These are phyloP conservation scores for Penicillium soppii DNA, from an alignment of 495 filamentous ascomycete genomes.

Conservation along the genomic window DNA sequence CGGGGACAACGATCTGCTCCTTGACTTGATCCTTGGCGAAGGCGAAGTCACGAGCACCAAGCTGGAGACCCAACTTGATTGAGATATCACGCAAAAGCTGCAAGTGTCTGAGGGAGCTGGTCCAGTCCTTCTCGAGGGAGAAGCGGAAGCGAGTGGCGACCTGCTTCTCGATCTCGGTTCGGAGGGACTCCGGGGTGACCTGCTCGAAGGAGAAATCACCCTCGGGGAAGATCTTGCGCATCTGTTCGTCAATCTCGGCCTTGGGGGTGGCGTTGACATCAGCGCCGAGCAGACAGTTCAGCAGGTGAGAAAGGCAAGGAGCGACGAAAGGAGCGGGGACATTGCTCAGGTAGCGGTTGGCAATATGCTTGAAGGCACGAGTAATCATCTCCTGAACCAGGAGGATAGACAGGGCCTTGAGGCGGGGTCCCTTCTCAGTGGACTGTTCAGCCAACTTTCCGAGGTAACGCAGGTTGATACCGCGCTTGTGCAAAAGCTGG, in stretches of 20 bases:
- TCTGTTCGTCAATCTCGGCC: conserved; percentile 70
- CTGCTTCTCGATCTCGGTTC: conserved; percentile 68
- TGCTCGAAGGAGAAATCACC: conserved; percentile 80
- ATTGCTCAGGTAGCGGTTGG: conserved; percentile 73
- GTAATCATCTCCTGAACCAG: conserved; percentile 89
- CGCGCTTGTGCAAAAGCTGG: conserved; percentile 90
- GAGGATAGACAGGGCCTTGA: conserved; percentile 73
- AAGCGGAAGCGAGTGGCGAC: conserved; percentile 72
- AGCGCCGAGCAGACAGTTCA: conserved; percentile 89
- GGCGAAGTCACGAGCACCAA: conserved; percentile 76
- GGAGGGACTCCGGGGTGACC: conserved; percentile 69
- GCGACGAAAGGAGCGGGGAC: conserved; percentile 76
- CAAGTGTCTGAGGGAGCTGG: conserved; percentile 61
- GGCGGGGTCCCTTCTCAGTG: conserved; percentile 63
- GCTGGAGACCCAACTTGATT: conserved; percentile 87
- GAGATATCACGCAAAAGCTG: conserved; percentile 88
- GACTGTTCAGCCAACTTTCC: conserved; percentile 74
- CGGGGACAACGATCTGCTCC: conserved; percentile 36
- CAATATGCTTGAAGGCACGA: conserved; percentile 90
- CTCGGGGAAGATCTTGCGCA: conserved; percentile 75
- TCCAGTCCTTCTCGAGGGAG: conserved; percentile 67
- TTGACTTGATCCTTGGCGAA: conserved; percentile 57
- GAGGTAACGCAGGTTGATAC: conserved; percentile 95
- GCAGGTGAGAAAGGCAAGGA: conserved; percentile 77
- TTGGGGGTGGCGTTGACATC: conserved; percentile 72